phyloP scores from a whole-genome alignment of 2,329 filamentous ascomycete species.

The Sclerotinia minor region DNA sequence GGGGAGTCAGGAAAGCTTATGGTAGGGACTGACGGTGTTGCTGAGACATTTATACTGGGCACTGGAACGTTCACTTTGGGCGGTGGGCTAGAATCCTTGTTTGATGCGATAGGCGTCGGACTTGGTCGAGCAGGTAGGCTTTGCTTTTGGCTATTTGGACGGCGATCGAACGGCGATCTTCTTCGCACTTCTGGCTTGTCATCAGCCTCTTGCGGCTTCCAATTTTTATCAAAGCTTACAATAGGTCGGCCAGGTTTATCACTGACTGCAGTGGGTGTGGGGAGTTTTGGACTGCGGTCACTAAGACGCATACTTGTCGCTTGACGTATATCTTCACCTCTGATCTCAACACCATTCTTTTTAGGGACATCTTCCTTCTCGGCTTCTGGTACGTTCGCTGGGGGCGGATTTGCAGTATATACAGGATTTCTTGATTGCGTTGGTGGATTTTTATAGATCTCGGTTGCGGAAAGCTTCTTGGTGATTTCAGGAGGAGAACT shows the following conservation, averaged over 20 bases:
- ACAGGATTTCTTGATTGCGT: constrained; percentile 77
- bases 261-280: constrained; percentile 87
- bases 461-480: constrained; percentile 51
- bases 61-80: constrained; percentile 48
- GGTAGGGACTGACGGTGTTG: constrained; percentile 37
- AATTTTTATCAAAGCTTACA: constrained; percentile 91
- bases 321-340: constrained; percentile 82
- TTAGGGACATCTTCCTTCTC: constrained; percentile 40
- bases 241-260: constrained; percentile 88
- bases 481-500: constrained; percentile 47
- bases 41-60: constrained; percentile 33
- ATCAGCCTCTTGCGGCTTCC: constrained; percentile 69
- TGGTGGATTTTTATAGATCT: constrained; percentile 83
- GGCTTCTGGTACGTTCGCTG: constrained; percentile 41
- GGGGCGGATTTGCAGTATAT: constrained; percentile 66
- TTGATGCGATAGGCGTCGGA: constrained; percentile 39
- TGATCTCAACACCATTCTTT: constrained; percentile 80
- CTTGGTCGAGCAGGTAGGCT: constrained; percentile 35
- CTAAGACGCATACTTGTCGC: constrained; percentile 87
- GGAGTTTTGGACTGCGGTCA: constrained; percentile 83
- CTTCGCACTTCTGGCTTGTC: constrained; percentile 57
- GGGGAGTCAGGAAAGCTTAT: constrained; percentile 41
- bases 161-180: constrained; percentile 39
- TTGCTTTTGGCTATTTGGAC: constrained; percentile 34
- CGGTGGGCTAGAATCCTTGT: constrained; percentile 46